Conservation (phyloP, 441 rosid genomes). For the Eutrema salsugineum region DNA sequence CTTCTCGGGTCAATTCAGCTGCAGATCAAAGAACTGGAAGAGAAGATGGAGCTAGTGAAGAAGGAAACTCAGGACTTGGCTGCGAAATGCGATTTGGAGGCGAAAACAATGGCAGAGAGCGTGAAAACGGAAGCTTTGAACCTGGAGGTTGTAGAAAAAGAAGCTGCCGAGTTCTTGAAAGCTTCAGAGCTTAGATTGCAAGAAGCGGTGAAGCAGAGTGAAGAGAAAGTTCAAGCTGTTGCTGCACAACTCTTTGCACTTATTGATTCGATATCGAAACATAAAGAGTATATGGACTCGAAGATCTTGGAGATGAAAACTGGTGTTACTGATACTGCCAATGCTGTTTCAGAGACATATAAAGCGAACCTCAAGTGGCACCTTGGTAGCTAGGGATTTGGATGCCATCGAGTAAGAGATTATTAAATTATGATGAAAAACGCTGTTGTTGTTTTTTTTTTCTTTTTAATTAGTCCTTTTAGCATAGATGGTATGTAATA, state of each 20-base stretch:
- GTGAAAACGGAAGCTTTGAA: conserved; percentile 48
- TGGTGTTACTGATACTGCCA: conserved; percentile 48
- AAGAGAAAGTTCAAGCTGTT: conserved; percentile 52
- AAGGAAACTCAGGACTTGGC: conserved; percentile 53
- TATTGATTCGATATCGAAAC: conserved; percentile 64
- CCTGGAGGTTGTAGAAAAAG: conserved; percentile 60
- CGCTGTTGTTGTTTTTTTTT: conserved; percentile 2
- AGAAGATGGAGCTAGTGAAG: conserved; percentile 40
- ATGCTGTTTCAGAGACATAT: conserved; percentile 42
- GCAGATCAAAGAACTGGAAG: conserved; percentile 59
- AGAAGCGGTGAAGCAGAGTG: conserved; percentile 51
- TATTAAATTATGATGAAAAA: neutral
- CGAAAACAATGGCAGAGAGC: conserved; percentile 46
- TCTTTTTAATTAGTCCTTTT: neutral
- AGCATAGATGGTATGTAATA: neutral
- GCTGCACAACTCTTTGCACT: conserved; percentile 52
- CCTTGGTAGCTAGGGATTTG: conserved; percentile 17
- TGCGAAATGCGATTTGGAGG: conserved; percentile 50
- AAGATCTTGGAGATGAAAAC: conserved; percentile 50
- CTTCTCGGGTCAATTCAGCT: conserved; percentile 38
- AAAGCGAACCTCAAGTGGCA: conserved; percentile 32
- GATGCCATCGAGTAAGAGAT: neutral
- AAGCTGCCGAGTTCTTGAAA: conserved; percentile 63
- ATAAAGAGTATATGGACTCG: conserved; percentile 59
- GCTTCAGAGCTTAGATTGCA: conserved; percentile 51